Conservation (phyloP, 306 rosid species). For the apple (Malus domestica) region DNA sequence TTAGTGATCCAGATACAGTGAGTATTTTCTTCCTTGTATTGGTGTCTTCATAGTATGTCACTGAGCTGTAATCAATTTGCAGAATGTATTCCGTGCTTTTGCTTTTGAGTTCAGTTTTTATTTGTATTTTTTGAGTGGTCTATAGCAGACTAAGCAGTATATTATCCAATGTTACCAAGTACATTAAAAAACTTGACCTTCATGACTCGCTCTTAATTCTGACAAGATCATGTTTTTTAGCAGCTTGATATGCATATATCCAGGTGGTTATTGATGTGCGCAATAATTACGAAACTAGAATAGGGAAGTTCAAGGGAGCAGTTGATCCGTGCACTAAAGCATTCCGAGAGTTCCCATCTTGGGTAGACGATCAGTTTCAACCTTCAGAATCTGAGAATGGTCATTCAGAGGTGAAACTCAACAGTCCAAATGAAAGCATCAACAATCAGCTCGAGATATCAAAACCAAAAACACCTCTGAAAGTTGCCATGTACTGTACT, state of each 20-base stretch:
- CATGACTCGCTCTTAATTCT: background rate
- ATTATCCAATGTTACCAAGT: background rate
- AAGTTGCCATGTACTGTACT: constrained; percentile 96
- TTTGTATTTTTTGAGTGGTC: background rate
- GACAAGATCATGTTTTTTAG: background rate
- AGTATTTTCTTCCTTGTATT: constrained; percentile 19
- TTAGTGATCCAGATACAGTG: constrained; percentile 71
- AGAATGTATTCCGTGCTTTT: background rate
- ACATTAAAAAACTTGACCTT: background rate
- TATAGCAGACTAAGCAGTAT: background rate
- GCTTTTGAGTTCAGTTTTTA: background rate
- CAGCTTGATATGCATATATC: background rate
- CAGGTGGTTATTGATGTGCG: constrained; percentile 94
- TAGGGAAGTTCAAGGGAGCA: constrained; percentile 90
- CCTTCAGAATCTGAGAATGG: constrained; percentile 19
- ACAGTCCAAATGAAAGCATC: constrained; percentile 26
- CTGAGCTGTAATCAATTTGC: background rate
- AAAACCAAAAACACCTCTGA: constrained; percentile 40
- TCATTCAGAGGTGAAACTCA: constrained; percentile 15
- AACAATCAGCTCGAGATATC: constrained; percentile 26
- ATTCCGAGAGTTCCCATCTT: constrained; percentile 84
- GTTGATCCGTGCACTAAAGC: constrained; percentile 74
- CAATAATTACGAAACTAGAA: constrained; percentile 80
- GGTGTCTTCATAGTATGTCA: background rate
- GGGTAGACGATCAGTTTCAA: constrained; percentile 72